These are phyloP conservation scores for Przewalskia tangutica DNA, from an alignment of 257 asterid genomes.

Conservation along the genomic window DNA sequence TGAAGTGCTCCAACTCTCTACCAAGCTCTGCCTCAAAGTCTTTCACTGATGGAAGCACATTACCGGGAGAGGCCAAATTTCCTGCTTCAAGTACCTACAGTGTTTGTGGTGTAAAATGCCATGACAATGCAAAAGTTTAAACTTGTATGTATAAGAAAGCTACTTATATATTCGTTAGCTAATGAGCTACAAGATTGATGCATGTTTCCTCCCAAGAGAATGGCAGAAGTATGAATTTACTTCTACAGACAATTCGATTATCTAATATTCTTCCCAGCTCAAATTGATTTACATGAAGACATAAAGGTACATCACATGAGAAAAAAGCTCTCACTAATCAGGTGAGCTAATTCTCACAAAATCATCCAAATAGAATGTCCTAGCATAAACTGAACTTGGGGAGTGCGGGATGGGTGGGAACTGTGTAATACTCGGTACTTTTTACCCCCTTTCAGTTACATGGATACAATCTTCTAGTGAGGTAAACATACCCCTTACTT, in stretches of 20 bases:
- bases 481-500: background rate
- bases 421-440: background rate
- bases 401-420: too few species aligned
- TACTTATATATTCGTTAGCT: background rate
- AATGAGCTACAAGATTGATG: background rate
- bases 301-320: background rate
- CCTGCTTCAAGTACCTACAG: conserved; percentile 43
- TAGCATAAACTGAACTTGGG: background rate
- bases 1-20: conserved; percentile 53
- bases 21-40: conserved; percentile 23
- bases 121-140: background rate
- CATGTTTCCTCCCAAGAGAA: background rate
- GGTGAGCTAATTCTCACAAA: background rate
- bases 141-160: background rate
- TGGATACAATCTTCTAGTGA: background rate
- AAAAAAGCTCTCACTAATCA: background rate
- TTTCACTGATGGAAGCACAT: conserved; percentile 16
- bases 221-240: background rate
- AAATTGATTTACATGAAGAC: background rate
- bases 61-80: conserved; percentile 7
- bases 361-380: background rate
- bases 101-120: conserved; percentile 10
- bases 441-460: background rate
- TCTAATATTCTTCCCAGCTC: background rate
- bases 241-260: background rate